These are phyloP conservation scores for Globisporangium irregulare DNA, from an alignment of 352 stramenopile species.

Conservation along the genomic window DNA sequence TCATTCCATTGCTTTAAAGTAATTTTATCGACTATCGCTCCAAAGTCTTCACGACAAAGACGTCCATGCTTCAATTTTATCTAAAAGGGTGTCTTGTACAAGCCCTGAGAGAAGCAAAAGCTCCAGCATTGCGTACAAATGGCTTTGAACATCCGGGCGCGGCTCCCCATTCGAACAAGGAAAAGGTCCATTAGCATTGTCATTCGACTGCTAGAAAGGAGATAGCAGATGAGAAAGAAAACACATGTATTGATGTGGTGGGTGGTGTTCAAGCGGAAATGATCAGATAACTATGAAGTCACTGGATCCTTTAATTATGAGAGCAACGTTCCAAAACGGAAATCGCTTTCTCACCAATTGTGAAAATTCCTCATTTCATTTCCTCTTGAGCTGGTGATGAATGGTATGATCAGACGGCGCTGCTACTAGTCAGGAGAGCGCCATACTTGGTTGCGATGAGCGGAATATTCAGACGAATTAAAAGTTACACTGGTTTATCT, in stretches of 20 bases:
- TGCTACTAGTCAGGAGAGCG: background rate
- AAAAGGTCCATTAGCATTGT: too few relatives aligned
- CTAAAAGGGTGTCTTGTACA: too few relatives aligned
- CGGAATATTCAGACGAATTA: conserved; percentile 75
- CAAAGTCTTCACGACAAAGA: too few relatives aligned
- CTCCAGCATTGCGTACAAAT: too few relatives aligned
- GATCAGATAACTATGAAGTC: conserved; percentile 90
- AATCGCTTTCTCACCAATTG: conserved; percentile 63
- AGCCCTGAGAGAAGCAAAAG: too few relatives aligned
- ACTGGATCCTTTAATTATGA: conserved; percentile 84
- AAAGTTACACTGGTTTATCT: conserved; percentile 90
- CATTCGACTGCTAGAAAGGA: too few relatives aligned
- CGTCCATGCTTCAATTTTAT: too few relatives aligned
- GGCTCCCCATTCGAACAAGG: too few relatives aligned
- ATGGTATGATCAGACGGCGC: background rate
- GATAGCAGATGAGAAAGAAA: background rate
- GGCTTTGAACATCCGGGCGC: too few relatives aligned
- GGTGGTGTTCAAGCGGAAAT: conserved; percentile 15
- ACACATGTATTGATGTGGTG: background rate
- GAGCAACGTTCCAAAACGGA: conserved; percentile 68
- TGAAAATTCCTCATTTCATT: conserved; percentile 73
- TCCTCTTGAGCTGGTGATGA: background rate
- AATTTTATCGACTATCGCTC: too few relatives aligned
- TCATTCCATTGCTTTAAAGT: too few relatives aligned
- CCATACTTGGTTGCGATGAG: conserved; percentile 4